These are phyloP conservation scores for Alternaria sp. DNA, from an alignment of 2,329 filamentous ascomycete species.

Conservation along the genomic window DNA sequence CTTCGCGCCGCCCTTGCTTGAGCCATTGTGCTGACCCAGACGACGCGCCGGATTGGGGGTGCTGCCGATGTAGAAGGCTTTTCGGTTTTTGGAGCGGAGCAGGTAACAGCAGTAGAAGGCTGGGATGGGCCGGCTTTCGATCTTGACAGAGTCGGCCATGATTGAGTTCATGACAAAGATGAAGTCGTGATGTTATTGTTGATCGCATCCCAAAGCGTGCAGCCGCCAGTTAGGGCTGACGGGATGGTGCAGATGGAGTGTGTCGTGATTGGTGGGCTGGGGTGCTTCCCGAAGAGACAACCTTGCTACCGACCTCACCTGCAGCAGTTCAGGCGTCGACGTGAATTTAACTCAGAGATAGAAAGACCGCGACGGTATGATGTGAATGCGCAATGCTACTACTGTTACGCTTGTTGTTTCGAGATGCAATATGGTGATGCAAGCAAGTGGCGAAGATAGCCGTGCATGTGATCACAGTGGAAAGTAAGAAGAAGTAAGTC, in stretches of 20 bases:
- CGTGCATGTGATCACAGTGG: not conserved
- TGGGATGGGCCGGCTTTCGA: conserved; percentile 64
- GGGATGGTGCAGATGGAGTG: conserved; percentile 14
- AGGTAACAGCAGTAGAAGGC: conserved; percentile 94
- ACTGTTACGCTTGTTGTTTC: not conserved
- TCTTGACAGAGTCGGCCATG: conserved; percentile 18
- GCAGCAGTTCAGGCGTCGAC: conserved; percentile 7
- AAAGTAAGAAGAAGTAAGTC: not conserved
- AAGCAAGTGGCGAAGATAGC: not conserved
- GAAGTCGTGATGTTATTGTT: conserved; percentile 17
- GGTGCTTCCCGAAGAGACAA: conserved; percentile 19
- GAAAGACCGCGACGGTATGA: not conserved
- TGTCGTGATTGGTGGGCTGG: conserved; percentile 20
- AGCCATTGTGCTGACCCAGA: conserved; percentile 90
- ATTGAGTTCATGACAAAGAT: not conserved
- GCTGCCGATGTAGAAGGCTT: conserved; percentile 84
- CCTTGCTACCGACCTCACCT: conserved; percentile 28
- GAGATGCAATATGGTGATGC: not conserved
- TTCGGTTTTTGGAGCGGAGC: conserved; percentile 78
- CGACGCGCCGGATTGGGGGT: conserved; percentile 87
- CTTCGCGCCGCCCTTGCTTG: conserved; percentile 78
- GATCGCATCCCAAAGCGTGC: conserved; percentile 21
- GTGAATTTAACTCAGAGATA: not conserved
- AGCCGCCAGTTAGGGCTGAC: conserved; percentile 20
- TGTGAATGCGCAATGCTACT: not conserved